Conservation (phyloP, 257 asterid genomes). For the Knoxia roxburghii region DNA sequence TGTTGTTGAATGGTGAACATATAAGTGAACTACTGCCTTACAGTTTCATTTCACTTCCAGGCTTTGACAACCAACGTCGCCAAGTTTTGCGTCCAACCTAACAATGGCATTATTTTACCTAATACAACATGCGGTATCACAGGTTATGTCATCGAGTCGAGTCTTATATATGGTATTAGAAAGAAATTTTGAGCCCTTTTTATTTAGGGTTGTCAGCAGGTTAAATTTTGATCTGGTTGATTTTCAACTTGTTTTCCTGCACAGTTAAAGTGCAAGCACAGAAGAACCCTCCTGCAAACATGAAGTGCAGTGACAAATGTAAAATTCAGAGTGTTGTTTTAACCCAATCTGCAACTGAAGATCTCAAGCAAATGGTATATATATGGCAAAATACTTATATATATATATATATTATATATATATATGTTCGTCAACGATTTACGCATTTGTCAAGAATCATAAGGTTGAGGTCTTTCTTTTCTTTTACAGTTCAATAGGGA, state of each 20-base stretch:
- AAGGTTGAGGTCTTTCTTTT: background rate
- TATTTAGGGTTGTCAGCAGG: background rate
- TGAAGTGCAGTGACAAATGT: conserved; percentile 75
- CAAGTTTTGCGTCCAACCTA: conserved; percentile 54
- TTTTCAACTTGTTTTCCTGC: background rate
- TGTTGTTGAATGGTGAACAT: background rate
- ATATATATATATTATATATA: too few relatives aligned
- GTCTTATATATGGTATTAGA: conserved; percentile 13
- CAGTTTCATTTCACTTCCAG: background rate
- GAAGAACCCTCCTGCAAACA: conserved; percentile 53
- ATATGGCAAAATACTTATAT: conserved; percentile 4
- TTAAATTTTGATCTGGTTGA: conserved; percentile 12
- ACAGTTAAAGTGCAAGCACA: conserved; percentile 54
- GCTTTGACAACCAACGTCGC: conserved; percentile 46
- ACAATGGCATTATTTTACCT: conserved; percentile 55
- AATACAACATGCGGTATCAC: conserved; percentile 39
- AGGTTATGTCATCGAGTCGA: conserved; percentile 15
- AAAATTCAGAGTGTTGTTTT: conserved; percentile 61
- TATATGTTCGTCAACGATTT: background rate
- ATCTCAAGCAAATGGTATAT: conserved; percentile 60
- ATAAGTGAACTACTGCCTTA: background rate
- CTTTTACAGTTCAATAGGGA: conserved; percentile 48
- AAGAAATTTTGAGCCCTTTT: background rate
- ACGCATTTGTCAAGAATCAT: background rate
- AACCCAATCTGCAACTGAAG: conserved; percentile 35